A percentile compares a stretch with the other conserved stretches of the same genome.
phyloP scores from a whole-genome alignment of 2,329 filamentous ascomycete genomes.

The Helotiales sp. region DNA sequence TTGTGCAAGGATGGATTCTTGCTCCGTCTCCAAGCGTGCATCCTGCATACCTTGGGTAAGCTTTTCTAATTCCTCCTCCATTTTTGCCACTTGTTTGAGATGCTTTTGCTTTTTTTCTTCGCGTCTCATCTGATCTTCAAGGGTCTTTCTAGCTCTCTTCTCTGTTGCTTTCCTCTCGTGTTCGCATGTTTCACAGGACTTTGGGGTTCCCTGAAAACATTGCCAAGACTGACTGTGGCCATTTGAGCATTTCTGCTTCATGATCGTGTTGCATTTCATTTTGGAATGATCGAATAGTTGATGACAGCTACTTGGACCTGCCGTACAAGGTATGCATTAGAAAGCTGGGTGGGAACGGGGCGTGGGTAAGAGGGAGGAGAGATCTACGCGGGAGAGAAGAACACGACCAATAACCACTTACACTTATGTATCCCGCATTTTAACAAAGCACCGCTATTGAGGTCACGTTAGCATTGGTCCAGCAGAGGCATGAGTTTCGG shows the following conservation, averaged over 20 bases:
- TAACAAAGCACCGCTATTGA: slow-evolving; percentile 53
- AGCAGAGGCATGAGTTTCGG: not conserved
- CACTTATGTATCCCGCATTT: slow-evolving; percentile 66
- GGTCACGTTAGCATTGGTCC: slow-evolving; percentile 23
- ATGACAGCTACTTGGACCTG: slow-evolving; percentile 62
- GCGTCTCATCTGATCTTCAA: slow-evolving; percentile 29
- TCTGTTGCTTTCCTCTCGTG: slow-evolving; percentile 52
- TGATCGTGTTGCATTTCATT: slow-evolving; percentile 50
- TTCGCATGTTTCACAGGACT: slow-evolving; percentile 56
- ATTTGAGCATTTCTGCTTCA: slow-evolving; percentile 55
- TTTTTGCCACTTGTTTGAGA: slow-evolving; percentile 28
- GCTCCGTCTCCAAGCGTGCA: slow-evolving; percentile 50
- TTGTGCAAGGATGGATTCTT: slow-evolving; percentile 51
- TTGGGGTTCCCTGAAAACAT: slow-evolving; percentile 50
- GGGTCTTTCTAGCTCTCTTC: slow-evolving; percentile 46
- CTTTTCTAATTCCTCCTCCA: slow-evolving; percentile 36
- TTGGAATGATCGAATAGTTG: slow-evolving; percentile 59
- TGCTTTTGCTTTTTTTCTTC: slow-evolving; percentile 31
- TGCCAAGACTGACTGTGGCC: slow-evolving; percentile 54
- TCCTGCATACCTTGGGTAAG: slow-evolving; percentile 48
- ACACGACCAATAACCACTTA: not conserved
- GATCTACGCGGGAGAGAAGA: not conserved
- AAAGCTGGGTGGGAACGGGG: no score
- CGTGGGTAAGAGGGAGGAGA: no score
- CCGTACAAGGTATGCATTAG: no score